phyloP scores from a whole-genome alignment of 768 basidiomycete genomes.

The Nidularia pulvinata region DNA sequence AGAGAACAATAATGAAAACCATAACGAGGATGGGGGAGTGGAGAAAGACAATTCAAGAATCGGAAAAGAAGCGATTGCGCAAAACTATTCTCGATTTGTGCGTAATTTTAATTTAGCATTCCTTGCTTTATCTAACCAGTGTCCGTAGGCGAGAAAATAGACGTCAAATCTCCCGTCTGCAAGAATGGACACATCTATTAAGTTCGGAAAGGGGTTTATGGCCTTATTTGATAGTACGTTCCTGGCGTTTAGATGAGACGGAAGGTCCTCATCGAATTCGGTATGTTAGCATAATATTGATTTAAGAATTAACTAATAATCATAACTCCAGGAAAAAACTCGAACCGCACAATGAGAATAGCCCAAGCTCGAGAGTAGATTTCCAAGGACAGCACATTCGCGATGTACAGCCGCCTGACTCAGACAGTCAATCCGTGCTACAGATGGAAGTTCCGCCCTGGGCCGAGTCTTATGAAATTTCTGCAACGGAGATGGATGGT shows the following conservation, averaged over 20 bases:
- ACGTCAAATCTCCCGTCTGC: conserved; percentile 60
- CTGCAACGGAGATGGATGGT: conserved; percentile 66
- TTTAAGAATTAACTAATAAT: too few relatives aligned
- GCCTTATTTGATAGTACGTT: conserved; percentile 50
- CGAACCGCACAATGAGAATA: conserved; percentile 58
- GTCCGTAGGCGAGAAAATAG: conserved; percentile 69
- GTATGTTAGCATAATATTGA: conserved; percentile 29
- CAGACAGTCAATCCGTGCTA: conserved; percentile 45
- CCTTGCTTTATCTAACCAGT: background rate
- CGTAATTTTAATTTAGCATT: conserved; percentile 13
- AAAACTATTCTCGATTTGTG: conserved; percentile 78
- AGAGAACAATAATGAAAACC: conserved; percentile 62
- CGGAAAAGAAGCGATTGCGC: conserved; percentile 72
- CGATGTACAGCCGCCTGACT: conserved; percentile 50
- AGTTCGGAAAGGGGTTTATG: conserved; percentile 84
- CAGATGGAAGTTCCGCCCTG: conserved; percentile 70
- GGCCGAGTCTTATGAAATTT: conserved; percentile 72
- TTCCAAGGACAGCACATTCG: conserved; percentile 37
- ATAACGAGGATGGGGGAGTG: conserved; percentile 68
- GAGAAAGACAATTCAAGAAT: conserved; percentile 64
- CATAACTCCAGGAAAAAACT: conserved; percentile 62
- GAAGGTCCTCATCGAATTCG: conserved; percentile 89
- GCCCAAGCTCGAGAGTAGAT: conserved; percentile 46
- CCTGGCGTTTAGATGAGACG: conserved; percentile 89
- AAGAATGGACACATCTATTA: conserved; percentile 60